Conservation (phyloP, 345 rosid species). For the Microthlaspi erraticum region DNA sequence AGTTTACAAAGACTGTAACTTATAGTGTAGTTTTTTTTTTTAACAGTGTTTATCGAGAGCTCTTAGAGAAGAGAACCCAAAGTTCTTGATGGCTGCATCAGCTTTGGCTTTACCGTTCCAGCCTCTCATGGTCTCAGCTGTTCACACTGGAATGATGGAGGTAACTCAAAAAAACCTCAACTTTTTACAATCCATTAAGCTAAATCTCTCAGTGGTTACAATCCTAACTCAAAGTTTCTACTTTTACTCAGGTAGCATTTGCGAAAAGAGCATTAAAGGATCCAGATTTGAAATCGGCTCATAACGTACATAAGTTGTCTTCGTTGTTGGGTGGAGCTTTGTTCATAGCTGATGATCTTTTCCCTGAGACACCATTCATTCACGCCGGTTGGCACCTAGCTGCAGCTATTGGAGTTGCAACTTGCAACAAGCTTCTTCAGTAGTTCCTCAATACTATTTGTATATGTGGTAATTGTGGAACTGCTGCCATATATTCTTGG, state of each 20-base stretch:
- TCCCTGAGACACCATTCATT: constrained; percentile 75
- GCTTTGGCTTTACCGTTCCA: constrained; percentile 74
- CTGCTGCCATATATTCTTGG: constrained; percentile 42
- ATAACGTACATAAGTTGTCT: constrained; percentile 72
- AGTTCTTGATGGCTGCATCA: constrained; percentile 93
- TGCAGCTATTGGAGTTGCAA: constrained; percentile 89
- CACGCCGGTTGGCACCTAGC: constrained; percentile 99
- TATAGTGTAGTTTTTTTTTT: neutral
- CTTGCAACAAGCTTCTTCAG: constrained; percentile 92
- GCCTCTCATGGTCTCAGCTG: constrained; percentile 90
- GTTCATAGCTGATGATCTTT: constrained; percentile 88
- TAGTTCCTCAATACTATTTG: constrained; percentile 40
- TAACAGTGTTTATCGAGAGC: constrained; percentile 85
- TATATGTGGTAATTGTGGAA: constrained; percentile 31
- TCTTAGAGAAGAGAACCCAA: constrained; percentile 83
- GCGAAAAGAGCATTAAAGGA: constrained; percentile 78
- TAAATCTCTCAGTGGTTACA: neutral
- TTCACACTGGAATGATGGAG: constrained; percentile 99
- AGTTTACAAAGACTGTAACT: neutral
- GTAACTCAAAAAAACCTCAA: constrained; percentile 43
- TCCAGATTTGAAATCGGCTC: constrained; percentile 76
- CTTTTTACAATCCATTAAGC: neutral
- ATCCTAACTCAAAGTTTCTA: constrained; percentile 20
- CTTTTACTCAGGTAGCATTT: constrained; percentile 65
- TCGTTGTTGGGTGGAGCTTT: constrained; percentile 81